phyloP scores from a whole-genome alignment of 306 rosid genomes.

The Trifolium repens region DNA sequence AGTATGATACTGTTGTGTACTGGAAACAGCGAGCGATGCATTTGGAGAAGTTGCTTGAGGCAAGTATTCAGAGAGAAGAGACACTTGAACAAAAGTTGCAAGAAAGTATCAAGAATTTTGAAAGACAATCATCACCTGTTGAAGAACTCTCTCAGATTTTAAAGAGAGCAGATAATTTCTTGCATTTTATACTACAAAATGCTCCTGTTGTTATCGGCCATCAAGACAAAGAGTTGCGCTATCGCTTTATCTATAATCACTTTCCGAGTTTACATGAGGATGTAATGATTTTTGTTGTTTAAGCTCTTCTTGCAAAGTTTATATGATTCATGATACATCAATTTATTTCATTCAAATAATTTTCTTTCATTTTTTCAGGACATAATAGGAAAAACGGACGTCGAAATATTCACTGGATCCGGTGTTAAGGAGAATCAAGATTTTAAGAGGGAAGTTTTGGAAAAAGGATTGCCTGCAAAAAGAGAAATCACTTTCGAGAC shows the following conservation, averaged over 20 bases:
- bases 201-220: conserved; percentile 99
- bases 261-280: conserved; percentile 93
- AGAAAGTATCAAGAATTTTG: conserved; percentile 71
- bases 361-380: conserved; percentile 49
- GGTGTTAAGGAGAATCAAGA: conserved; percentile 92
- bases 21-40: conserved; percentile 82
- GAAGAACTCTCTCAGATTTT: conserved; percentile 78
- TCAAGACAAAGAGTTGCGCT: conserved; percentile 95
- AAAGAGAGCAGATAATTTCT: conserved; percentile 53
- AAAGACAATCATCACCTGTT: conserved; percentile 83
- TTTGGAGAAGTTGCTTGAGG: conserved; percentile 72
- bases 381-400: conserved; percentile 91
- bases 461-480: conserved; percentile 84
- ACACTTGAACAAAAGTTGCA: conserved; percentile 63
- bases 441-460: conserved; percentile 90
- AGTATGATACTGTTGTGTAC: conserved; percentile 72
- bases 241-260: conserved; percentile 97
- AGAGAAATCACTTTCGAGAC: conserved; percentile 94
- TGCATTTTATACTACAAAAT: conserved; percentile 87
- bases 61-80: conserved; percentile 76
- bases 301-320: conserved; percentile 46
- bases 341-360: background rate
- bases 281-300: conserved; percentile 58
- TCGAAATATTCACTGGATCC: conserved; percentile 85
- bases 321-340: conserved; percentile 27